A percentile compares a stretch with the other conserved stretches of the same genome.
Conservation (phyloP, 768 basidiomycete species). For the Royoungia palumana region DNA sequence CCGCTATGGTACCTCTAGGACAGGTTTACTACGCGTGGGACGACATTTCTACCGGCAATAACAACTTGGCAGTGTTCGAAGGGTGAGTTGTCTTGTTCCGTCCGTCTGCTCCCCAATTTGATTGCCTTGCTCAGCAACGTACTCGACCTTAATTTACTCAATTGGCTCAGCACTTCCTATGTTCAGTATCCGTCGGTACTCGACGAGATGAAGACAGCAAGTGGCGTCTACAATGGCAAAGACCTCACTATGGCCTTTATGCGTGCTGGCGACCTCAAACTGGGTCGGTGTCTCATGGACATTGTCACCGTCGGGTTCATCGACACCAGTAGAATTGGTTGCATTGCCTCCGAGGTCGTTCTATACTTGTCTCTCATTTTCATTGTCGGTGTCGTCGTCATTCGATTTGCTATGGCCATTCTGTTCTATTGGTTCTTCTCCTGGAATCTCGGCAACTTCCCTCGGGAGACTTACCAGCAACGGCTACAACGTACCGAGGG, state of each 20-base stretch:
- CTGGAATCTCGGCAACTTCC: conserved; percentile 93
- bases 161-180: conserved; percentile 78
- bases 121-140: conserved; percentile 53
- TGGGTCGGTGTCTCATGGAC: conserved; percentile 85
- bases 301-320: conserved; percentile 88
- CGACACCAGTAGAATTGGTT: conserved; percentile 92
- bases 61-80: conserved; percentile 93
- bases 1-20: conserved; percentile 53
- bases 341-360: conserved; percentile 92
- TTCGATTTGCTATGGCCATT: conserved; percentile 95
- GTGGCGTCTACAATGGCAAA: conserved; percentile 72
- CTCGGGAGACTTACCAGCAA: conserved; percentile 87
- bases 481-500: conserved; percentile 84
- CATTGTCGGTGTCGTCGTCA: conserved; percentile 94
- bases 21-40: conserved; percentile 96
- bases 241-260: conserved; percentile 84
- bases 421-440: conserved; percentile 98
- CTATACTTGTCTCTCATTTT: conserved; percentile 94
- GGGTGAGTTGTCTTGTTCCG: conserved; percentile 52
- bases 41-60: conserved; percentile 59
- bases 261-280: conserved; percentile 61
- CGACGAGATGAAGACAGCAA: conserved; percentile 64
- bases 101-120: conserved; percentile 1
- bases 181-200: conserved; percentile 84
- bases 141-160: conserved; percentile 82